Base-by-base conservation (phyloP, 371 early-diverging fungal species). In the Rhizopus arrhizus region DNA sequence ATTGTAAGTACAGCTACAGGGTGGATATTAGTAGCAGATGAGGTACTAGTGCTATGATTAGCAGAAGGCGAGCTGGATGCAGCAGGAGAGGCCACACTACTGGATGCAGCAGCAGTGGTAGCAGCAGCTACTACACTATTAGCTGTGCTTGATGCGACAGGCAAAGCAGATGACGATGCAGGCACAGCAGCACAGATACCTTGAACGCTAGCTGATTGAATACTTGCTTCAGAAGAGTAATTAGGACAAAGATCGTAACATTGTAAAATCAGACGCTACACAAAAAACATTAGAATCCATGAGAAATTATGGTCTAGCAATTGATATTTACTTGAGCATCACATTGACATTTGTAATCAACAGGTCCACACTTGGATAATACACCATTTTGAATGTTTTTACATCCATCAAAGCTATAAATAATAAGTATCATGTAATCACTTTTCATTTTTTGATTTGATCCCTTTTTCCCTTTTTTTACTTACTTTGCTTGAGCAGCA, bases 401-500 rank as follows among this genome's bases (percentile, higher is more conserved):
- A 48, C 69, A 70, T 31, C 43, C 69, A 43, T 73, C 64, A 34
- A 73, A 73, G 53, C 73, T 72, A 48, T 29, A 59, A 47, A 40
- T 3, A 3, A 10, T 51, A 52, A 9, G 28, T 33, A 34, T 10
- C 32, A 11, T 34, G 13, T 29, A 43, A 11, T n/a, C 13, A 36
- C 22, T 8, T 36, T 9, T 6, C 6, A 41, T 12, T 29, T 22
- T 42, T 38, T 54, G 5, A 22, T 40, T 34, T 12, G 22, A 22
- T 22, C 22, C 22, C 0, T 51, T 32, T 13, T 38, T 10, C 32
- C 9, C 53, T 0, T 53, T n/a, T 36, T 33, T 47, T n/a, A 46
- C 58, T 56, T 66, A 73, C 73, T 73, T 73, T 52, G 69, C 73
- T 56, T 69, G 66, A 22, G 69, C 73, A 12, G 66, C 62, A 59